Percentiles rank a stretch among this genome's conserved stretches.
phyloP scores from a whole-genome alignment of 495 filamentous ascomycete species.

The Penicillium dipodomyicola region DNA sequence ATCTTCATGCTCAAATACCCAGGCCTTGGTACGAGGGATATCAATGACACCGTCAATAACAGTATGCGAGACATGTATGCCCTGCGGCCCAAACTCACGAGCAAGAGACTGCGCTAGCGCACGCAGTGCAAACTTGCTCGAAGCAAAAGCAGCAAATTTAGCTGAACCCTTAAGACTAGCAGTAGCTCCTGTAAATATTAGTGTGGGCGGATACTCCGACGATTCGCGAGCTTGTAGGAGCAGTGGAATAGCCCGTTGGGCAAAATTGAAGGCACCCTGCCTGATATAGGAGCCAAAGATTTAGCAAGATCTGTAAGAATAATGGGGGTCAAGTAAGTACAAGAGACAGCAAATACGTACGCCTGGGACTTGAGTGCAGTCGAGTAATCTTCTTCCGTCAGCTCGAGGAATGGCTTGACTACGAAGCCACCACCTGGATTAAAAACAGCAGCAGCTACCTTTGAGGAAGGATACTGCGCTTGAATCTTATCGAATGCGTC shows the following conservation, averaged over 20 bases:
- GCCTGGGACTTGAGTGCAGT: constrained; percentile 55
- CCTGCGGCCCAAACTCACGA: constrained; percentile 83
- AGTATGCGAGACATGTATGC: constrained; percentile 82
- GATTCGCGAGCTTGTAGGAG: constrained; percentile 58
- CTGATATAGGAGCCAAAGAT: constrained; percentile 34
- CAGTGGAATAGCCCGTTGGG: constrained; percentile 68
- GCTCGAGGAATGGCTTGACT: constrained; percentile 78
- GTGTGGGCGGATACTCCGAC: constrained; percentile 61
- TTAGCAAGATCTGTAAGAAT: not conserved
- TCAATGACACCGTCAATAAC: constrained; percentile 90
- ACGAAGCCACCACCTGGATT: constrained; percentile 72
- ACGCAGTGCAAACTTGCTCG: constrained; percentile 76
- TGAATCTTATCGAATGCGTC: constrained; percentile 67
- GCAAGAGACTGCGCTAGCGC: constrained; percentile 77
- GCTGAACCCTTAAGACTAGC: constrained; percentile 75
- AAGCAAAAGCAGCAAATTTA: constrained; percentile 67
- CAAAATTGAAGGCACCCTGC: constrained; percentile 75
- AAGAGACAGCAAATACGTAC: constrained; percentile 43
- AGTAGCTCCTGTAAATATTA: constrained; percentile 87
- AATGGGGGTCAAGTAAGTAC: not conserved
- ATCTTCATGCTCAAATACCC: constrained; percentile 58
- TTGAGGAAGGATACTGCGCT: constrained; percentile 44
- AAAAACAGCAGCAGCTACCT: constrained; percentile 76
- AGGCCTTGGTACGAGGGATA: constrained; percentile 67
- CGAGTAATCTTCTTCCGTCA: constrained; percentile 63